Percentiles rank a stretch among this genome's conserved stretches.
Evolutionary conservation across 306 rosid genomes (phyloP).

Genomic region (Pyrus communis): DNA sequence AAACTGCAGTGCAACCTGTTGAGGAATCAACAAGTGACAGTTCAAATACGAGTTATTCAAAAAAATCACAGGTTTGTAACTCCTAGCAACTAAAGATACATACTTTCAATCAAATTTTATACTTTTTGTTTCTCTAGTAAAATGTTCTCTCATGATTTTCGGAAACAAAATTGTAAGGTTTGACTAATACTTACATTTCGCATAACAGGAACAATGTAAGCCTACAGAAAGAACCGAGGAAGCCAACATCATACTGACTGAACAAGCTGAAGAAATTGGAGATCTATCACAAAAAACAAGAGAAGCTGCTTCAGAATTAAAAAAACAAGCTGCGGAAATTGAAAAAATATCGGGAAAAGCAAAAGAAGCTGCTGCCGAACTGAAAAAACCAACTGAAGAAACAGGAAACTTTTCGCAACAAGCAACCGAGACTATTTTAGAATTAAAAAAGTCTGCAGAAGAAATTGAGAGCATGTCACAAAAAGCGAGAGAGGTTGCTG

Average conservation of each 20-base stretch:
- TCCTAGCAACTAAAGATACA: not conserved
- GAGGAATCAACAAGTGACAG: constrained; percentile 10
- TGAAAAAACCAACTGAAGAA: not conserved
- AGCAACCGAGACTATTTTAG: not conserved
- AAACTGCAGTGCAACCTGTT: constrained; percentile 4
- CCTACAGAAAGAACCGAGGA: constrained; percentile 4
- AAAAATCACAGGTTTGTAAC: constrained; percentile 32
- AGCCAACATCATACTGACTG: not conserved
- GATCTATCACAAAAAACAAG: not conserved
- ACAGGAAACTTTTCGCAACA: not conserved
- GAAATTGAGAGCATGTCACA: not conserved
- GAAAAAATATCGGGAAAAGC: not conserved
- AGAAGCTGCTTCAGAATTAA: not conserved
- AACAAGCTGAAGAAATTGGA: constrained; percentile 2
- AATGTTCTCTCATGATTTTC: not conserved
- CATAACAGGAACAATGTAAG: constrained; percentile 19
- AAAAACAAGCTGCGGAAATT: not conserved
- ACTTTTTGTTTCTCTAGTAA: not conserved
- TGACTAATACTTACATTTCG: not conserved
- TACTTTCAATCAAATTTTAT: not conserved
- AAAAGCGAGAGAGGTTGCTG: not conserved
- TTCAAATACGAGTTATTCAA: constrained; percentile 7
- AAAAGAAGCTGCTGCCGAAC: not conserved
- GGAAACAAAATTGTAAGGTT: not conserved
- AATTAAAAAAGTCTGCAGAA: not conserved